phyloP scores from a whole-genome alignment of 2,329 filamentous ascomycete genomes.

The Penicillium sp. region DNA sequence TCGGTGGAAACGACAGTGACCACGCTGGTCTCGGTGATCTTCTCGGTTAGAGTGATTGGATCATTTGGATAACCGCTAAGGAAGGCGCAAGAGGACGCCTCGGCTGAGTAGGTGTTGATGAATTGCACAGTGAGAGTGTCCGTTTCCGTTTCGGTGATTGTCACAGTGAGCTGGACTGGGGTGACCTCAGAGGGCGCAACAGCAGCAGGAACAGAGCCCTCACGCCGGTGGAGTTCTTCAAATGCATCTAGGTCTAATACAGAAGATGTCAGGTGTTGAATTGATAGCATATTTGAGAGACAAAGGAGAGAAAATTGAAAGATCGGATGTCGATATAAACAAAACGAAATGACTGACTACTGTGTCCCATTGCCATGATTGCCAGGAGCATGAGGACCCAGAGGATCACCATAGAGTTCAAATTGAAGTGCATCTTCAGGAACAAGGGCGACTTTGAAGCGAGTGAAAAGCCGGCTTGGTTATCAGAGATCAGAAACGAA shows the following conservation, averaged over 20 bases:
- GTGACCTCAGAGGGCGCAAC: neutral
- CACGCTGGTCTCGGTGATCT: neutral
- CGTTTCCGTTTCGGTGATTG: neutral
- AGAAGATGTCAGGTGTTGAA: neutral
- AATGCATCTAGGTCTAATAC: neutral
- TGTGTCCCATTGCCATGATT: neutral
- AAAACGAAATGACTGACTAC: neutral
- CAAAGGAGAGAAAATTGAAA: neutral
- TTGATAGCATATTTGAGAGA: neutral
- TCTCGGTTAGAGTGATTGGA: neutral
- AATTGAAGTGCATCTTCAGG: neutral
- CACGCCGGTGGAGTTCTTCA: neutral
- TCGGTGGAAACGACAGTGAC: neutral
- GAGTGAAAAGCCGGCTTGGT: neutral
- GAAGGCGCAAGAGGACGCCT: neutral
- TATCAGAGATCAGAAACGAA: neutral
- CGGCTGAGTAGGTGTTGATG: neutral
- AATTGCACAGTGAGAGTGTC: neutral
- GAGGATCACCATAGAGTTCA: neutral
- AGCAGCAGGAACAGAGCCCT: neutral
- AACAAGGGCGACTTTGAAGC: neutral
- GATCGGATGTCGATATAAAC: neutral
- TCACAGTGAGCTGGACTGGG: neutral
- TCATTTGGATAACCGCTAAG: neutral
- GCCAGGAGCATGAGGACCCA: neutral